Conservation (phyloP, 2,329 filamentous ascomycete species). For the Botrytis deweyae region DNA sequence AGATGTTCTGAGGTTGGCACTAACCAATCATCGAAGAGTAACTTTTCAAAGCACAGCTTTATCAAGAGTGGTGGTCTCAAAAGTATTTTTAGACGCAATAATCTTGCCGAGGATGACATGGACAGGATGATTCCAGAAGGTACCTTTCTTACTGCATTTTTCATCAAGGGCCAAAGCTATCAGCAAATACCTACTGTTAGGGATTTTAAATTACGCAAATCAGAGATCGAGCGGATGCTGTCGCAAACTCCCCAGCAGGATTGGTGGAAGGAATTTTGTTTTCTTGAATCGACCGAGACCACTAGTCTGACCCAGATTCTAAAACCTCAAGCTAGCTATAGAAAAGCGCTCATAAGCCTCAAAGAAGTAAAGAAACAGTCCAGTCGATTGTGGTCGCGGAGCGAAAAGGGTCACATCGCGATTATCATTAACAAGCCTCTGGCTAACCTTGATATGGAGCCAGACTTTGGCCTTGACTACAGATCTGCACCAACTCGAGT, state of each 20-base stretch:
- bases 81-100: neutral
- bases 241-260: neutral
- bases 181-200: neutral
- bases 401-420: neutral
- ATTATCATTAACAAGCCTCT: neutral
- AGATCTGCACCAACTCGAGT: neutral
- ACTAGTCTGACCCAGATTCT: neutral
- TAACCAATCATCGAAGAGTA: neutral
- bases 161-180: neutral
- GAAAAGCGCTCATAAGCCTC: neutral
- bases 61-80: neutral
- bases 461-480: neutral
- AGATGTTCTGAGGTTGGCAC: neutral
- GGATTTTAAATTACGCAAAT: neutral
- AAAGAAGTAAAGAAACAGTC: neutral
- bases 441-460: neutral
- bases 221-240: neutral
- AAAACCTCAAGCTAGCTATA: neutral
- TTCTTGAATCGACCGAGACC: neutral
- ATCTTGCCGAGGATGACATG: neutral
- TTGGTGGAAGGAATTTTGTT: constrained; percentile 12
- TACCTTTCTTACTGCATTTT: neutral
- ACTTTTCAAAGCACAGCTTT: neutral
- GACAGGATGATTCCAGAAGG: neutral
- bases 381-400: neutral